Conservation (phyloP, 139 green algal species). For the Tetradesmus obliquus region DNA sequence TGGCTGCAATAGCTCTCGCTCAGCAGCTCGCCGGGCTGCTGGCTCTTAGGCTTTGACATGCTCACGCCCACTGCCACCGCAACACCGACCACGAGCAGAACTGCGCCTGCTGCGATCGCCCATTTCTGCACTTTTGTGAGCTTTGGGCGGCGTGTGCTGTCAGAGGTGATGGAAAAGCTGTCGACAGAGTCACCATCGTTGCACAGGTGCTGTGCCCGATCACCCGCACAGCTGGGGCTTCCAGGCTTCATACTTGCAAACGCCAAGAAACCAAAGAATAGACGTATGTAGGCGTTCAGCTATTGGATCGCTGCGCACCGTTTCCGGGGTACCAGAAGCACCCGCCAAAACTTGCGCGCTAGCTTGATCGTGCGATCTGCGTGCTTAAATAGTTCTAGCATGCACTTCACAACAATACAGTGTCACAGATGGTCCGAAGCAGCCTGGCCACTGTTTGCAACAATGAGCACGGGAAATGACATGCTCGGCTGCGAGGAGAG, state of each 20-base stretch:
- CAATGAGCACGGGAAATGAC: background rate
- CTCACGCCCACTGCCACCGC: slow-evolving; percentile 9
- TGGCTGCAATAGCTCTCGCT: slow-evolving; percentile 15
- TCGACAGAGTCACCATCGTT: background rate
- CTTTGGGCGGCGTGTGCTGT: background rate
- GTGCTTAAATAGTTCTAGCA: too few relatives aligned
- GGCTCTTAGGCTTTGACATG: background rate
- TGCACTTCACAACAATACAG: too few relatives aligned
- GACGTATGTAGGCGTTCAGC: too few relatives aligned
- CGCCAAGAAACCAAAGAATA: too few relatives aligned
- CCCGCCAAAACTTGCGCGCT: background rate
- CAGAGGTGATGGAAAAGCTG: background rate
- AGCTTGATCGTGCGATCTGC: background rate
- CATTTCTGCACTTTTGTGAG: background rate
- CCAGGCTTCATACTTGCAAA: background rate
- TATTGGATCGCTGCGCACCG: background rate
- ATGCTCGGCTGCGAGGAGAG: background rate
- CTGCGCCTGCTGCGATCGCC: background rate
- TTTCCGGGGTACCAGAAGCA: background rate
- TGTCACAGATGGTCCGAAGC: too few relatives aligned
- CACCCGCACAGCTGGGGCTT: background rate
- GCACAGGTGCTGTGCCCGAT: background rate
- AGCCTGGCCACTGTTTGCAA: background rate
- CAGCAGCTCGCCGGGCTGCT: background rate
- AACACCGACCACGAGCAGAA: background rate